A percentile compares a stretch with the other conserved stretches of the same genome.
phyloP scores from a whole-genome alignment of 1,284 basidiomycete genomes.

The Ganoderma multipileum region DNA sequence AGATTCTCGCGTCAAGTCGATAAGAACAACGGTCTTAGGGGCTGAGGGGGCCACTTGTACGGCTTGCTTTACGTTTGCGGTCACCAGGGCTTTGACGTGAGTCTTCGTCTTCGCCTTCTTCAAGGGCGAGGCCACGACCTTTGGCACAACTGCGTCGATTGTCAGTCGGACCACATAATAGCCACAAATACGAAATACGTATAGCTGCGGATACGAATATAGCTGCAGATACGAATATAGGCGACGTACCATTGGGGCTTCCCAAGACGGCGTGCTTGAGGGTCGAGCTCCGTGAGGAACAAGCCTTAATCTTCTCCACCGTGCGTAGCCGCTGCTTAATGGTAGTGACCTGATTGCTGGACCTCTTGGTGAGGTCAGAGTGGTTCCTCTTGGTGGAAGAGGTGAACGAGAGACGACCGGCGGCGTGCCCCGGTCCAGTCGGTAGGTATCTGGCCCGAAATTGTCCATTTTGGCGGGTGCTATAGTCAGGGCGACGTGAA shows the following conservation, averaged over 20 bases:
- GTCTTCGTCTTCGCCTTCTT: background rate
- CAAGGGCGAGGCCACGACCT: slow-evolving; percentile 1
- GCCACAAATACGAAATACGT: background rate
- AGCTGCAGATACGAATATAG: background rate
- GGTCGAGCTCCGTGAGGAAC: slow-evolving; percentile 11
- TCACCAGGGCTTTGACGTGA: slow-evolving; percentile 8
- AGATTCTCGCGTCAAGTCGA: slow-evolving; percentile 37
- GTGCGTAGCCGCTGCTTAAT: slow-evolving; percentile 15
- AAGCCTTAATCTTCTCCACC: slow-evolving; percentile 15
- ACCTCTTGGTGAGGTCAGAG: background rate
- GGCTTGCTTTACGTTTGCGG: slow-evolving; percentile 2
- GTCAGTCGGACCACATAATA: background rate
- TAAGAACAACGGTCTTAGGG: slow-evolving; percentile 21
- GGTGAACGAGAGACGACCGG: background rate
- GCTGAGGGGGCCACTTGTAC: slow-evolving; percentile 16
- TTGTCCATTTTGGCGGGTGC: slow-evolving; percentile 8
- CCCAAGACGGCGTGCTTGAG: slow-evolving; percentile 18
- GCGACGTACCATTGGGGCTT: slow-evolving; percentile 18
- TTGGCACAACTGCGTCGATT: slow-evolving; percentile 11
- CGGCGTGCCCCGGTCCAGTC: background rate
- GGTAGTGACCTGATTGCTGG: slow-evolving; percentile 4
- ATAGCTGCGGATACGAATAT: background rate
- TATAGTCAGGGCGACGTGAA: background rate
- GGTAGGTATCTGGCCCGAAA: background rate
- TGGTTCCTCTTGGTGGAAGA: background rate